phyloP scores from a whole-genome alignment of 1,139 yeast species.

The Geotrichum histeridarum region DNA sequence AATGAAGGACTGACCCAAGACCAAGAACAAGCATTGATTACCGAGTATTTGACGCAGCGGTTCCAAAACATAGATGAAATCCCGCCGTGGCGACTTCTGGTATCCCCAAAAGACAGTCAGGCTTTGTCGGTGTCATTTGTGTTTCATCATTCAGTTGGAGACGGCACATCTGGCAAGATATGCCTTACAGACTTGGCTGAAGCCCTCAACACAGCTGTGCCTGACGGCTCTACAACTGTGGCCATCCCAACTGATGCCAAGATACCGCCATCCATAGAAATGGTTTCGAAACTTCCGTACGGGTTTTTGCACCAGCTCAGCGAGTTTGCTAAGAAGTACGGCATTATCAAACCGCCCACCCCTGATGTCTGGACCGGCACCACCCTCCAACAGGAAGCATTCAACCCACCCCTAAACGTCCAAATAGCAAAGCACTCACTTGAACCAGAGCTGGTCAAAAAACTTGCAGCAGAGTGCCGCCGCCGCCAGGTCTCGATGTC shows the following conservation, averaged over 20 bases:
- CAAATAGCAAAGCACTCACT: neutral
- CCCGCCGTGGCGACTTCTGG: slow-evolving; percentile 13
- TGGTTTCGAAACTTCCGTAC: neutral
- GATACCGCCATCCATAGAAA: neutral
- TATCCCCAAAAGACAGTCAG: neutral
- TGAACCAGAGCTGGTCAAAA: neutral
- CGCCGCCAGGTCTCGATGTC: slow-evolving; percentile 2
- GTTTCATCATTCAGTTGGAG: slow-evolving; percentile 14
- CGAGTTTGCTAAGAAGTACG: too few species aligned
- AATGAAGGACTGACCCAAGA: neutral
- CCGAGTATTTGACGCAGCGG: neutral
- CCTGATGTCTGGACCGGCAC: slow-evolving; percentile 6
- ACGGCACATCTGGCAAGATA: slow-evolving; percentile 15
- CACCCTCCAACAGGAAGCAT: neutral
- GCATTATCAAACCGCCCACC: too few species aligned
- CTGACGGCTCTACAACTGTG: neutral
- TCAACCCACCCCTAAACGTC: neutral
- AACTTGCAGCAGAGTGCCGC: slow-evolving; percentile 1
- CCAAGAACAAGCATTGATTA: neutral
- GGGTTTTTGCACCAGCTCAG: too few species aligned
- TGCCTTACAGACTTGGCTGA: neutral
- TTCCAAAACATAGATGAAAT: neutral
- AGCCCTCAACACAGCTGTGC: slow-evolving; percentile 3
- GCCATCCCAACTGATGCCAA: neutral
- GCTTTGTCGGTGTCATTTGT: slow-evolving; percentile 3